Base-by-base conservation (phyloP, 75 land plant genomes). In the Isoetes taiwanensis region DNA sequence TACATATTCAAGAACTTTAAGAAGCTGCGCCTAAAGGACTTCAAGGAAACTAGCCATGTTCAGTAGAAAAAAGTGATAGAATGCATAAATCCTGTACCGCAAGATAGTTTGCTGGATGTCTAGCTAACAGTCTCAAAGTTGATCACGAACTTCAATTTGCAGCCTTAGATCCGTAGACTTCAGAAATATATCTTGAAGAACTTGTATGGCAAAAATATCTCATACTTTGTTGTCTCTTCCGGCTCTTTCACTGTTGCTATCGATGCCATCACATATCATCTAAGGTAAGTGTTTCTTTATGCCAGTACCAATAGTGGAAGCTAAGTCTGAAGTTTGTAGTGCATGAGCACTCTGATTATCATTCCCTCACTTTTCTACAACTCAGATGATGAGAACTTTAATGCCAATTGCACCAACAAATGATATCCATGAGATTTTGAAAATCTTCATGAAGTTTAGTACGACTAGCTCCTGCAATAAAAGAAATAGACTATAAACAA, bases 361-460 rank as follows among this genome's bases (percentile, higher is more conserved):
- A 26, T 2, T 39, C 59, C 26, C 63, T 50, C 2, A 26, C 56
- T 17, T 52, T 9, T 32, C 8, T 52, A 55, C 65, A 38, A 10
- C 63, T 65, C 54, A 69, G 76, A 42, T 14, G 40, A 31, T 1
- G 86, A 72, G 1, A 86, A 72, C 30, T 43, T 62, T 53, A 90
- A 59, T 0, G 80, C 96, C 64, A 94, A 82, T 43, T 82, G 90
- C 28, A 80, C 85, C 41, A 89, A 78, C 52, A 82, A 89, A 27
- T 85, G 84, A 71, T 94, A 94, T 34, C 99, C 99, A 76, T 85
- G 96, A n/a, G 97, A 72, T 89, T 89, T 28, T 85, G 86, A 38
- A 94, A 76, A 63, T 94, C 96, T 59, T 89, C 91, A 64, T 84
- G 73, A 10, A 94, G 80, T 43, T 71, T n/a, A n/a, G n/a, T n/a